A percentile compares a stretch with the other conserved stretches of the same genome.
Evolutionary conservation across 768 basidiomycete species (phyloP).

Genomic region (Hemileccinum rubropunctum): DNA sequence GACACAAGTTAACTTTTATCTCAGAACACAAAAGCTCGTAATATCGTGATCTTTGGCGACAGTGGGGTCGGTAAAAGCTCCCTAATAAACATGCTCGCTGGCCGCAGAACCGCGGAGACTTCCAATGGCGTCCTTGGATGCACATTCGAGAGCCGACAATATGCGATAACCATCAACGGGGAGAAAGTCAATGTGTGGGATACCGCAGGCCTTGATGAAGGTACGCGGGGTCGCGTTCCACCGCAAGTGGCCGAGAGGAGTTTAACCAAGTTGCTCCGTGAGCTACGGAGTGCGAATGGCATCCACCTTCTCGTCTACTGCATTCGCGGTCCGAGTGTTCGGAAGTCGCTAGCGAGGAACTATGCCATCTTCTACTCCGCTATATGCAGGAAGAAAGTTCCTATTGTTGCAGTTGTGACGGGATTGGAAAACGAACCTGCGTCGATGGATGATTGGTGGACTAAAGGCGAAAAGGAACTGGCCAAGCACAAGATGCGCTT

Average conservation of each 20-base stretch:
- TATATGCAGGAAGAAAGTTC: conserved; percentile 31
- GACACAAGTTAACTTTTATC: background rate
- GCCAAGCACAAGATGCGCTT: conserved; percentile 35
- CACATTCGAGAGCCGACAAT: conserved; percentile 32
- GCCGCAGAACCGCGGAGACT: conserved; percentile 25
- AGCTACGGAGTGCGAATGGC: conserved; percentile 28
- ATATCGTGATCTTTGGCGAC: conserved; percentile 45
- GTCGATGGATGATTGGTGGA: conserved; percentile 40
- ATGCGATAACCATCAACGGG: conserved; percentile 19
- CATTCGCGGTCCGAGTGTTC: conserved; percentile 29
- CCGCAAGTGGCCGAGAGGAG: conserved; percentile 26
- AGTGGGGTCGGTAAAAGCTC: conserved; percentile 44
- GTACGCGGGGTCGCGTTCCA: conserved; percentile 23
- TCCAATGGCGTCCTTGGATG: conserved; percentile 33
- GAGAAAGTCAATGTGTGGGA: conserved; percentile 29
- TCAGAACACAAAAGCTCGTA: conserved; percentile 17
- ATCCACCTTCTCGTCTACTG: conserved; percentile 33
- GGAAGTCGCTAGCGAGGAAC: conserved; percentile 26
- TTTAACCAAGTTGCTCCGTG: conserved; percentile 29
- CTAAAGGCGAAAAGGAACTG: conserved; percentile 30
- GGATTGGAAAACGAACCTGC: conserved; percentile 32
- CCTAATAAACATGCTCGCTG: conserved; percentile 41
- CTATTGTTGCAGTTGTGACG: conserved; percentile 32
- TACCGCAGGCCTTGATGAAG: conserved; percentile 32
- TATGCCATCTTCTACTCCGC: conserved; percentile 32